phyloP scores from a whole-genome alignment of 2,329 filamentous ascomycete genomes.

The Pseudogymnoascus sp. region DNA sequence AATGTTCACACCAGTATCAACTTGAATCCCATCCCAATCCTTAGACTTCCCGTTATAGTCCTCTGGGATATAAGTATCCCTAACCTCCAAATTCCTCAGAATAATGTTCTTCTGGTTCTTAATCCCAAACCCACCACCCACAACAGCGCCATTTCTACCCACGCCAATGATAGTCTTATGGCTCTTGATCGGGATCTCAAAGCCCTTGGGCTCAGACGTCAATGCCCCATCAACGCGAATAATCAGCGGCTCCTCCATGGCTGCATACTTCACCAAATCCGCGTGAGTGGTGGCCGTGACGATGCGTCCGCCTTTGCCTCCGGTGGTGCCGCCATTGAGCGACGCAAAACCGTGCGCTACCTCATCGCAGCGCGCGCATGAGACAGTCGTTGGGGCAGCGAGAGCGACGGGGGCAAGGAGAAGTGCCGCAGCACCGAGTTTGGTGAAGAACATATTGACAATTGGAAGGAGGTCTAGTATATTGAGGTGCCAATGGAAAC shows the following conservation, averaged over 20 bases:
- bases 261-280: conserved; percentile 19
- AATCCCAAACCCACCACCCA: conserved; percentile 18
- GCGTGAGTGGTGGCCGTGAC: conserved; percentile 18
- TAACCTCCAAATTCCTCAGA: conserved; percentile 19
- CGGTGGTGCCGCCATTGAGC: conserved; percentile 18
- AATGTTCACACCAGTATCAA: conserved; percentile 19
- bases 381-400: not conserved
- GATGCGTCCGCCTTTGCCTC: conserved; percentile 17
- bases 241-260: conserved; percentile 16
- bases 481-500: not conserved
- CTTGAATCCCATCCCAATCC: conserved; percentile 22
- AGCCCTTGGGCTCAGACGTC: conserved; percentile 16
- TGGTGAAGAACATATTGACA: not conserved
- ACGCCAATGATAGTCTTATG: conserved; percentile 22
- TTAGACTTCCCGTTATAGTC: conserved; percentile 17
- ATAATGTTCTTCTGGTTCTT: conserved; percentile 18
- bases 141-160: conserved; percentile 16
- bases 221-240: conserved; percentile 18
- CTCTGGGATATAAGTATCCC: conserved; percentile 12
- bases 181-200: conserved; percentile 17
- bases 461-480: not conserved
- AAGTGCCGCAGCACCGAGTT: not conserved
- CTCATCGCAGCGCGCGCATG: conserved; percentile 11
- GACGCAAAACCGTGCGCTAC: conserved; percentile 20
- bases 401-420: not conserved